A percentile compares a stretch with the other conserved stretches of the same genome.
Conservation (phyloP, 1,284 basidiomycete genomes). For the Abortiporus biennis region DNA sequence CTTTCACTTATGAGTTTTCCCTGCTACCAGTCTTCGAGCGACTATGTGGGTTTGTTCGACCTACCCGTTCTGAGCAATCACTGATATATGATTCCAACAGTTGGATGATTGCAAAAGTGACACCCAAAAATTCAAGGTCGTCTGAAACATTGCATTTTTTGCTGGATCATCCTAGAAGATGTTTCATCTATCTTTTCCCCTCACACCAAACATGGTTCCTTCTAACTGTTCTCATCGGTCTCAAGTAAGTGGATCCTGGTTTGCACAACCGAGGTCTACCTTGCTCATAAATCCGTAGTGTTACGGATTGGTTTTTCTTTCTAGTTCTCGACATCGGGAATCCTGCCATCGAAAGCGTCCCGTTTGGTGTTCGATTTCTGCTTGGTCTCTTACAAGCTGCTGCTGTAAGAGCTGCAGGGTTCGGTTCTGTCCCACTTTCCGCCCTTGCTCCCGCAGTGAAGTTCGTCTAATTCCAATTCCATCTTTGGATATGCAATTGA, state of each 20-base stretch:
- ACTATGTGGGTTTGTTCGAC: conserved; percentile 42
- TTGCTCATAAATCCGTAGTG: conserved; percentile 8
- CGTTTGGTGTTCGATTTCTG: conserved; percentile 60
- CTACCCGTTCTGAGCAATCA: not conserved
- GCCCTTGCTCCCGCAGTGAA: conserved; percentile 70
- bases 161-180: conserved; percentile 93
- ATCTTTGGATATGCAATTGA: conserved; percentile 13
- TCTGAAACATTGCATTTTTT: conserved; percentile 88
- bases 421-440: conserved; percentile 68
- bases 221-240: conserved; percentile 52
- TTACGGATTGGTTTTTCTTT: conserved; percentile 80
- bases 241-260: conserved; percentile 50
- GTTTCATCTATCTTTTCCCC: conserved; percentile 94
- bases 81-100: conserved; percentile 31
- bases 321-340: conserved; percentile 87
- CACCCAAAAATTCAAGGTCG: conserved; percentile 52
- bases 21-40: conserved; percentile 46
- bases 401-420: conserved; percentile 87
- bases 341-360: conserved; percentile 63
- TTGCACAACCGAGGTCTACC: not conserved
- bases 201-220: conserved; percentile 96
- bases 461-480: conserved; percentile 25
- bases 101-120: conserved; percentile 68
- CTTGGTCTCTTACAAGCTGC: conserved; percentile 71
- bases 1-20: not conserved